Conservation (phyloP, 2,329 filamentous ascomycete species). For the Diaporthe helianthi region DNA sequence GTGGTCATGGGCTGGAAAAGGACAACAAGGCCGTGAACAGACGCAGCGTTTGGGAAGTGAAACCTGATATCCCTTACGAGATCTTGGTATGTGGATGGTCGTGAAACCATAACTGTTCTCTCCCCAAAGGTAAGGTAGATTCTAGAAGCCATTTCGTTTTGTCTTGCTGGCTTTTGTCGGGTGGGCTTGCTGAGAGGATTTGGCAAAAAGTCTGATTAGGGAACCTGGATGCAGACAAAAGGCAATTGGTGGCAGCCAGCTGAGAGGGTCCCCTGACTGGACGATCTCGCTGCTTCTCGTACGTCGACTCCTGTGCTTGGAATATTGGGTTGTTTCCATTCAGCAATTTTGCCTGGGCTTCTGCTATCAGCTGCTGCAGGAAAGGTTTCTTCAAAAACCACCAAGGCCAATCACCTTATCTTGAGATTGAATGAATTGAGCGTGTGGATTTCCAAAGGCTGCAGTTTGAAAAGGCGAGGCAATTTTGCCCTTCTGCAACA, state of each 20-base stretch:
- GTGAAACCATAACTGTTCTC: slow-evolving; percentile 1
- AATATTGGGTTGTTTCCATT: background rate
- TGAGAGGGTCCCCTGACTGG: background rate
- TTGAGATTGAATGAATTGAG: background rate
- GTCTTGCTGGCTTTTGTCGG: background rate
- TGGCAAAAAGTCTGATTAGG: background rate
- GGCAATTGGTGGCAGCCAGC: too few relatives aligned
- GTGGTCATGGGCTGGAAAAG: background rate
- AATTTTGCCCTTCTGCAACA: background rate
- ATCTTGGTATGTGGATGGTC: slow-evolving; percentile 3
- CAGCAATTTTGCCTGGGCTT: background rate
- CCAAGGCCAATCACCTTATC: background rate
- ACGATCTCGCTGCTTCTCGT: background rate
- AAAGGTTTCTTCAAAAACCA: background rate
- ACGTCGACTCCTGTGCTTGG: background rate
- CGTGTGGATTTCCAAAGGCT: background rate
- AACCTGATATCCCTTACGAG: background rate
- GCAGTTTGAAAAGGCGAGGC: too few relatives aligned
- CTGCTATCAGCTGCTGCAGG: background rate
- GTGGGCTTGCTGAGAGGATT: background rate
- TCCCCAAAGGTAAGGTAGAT: slow-evolving; percentile 5
- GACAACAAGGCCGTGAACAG: background rate
- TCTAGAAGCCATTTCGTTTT: background rate
- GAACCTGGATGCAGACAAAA: background rate
- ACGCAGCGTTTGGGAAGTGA: background rate